A percentile compares a stretch with the other conserved stretches of the same genome.
These are phyloP conservation scores for Thermochaetoides dissita DNA, from an alignment of 2,329 filamentous ascomycete species.

Conservation along the genomic window DNA sequence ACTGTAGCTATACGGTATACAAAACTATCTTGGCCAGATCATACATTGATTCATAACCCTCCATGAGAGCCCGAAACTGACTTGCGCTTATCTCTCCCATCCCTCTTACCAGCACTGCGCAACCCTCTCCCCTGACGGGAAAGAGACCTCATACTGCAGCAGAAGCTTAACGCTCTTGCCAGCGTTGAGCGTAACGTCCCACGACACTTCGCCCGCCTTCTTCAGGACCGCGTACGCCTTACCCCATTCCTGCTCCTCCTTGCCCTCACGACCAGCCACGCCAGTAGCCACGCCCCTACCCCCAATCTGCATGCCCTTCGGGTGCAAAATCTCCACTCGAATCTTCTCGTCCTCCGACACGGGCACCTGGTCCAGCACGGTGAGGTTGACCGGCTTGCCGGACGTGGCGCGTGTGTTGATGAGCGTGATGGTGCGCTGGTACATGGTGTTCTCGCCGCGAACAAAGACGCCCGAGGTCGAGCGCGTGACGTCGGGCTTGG, in stretches of 20 bases:
- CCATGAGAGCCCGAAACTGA: too few species aligned
- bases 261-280: conserved; percentile 13
- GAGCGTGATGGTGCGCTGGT: conserved; percentile 33
- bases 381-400: conserved; percentile 28
- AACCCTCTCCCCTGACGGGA: conserved; percentile 35
- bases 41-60: too few species aligned
- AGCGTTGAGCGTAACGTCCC: conserved; percentile 44
- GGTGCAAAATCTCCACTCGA: conserved; percentile 34
- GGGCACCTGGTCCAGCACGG: conserved; percentile 47
- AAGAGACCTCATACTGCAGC: conserved; percentile 47
- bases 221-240: conserved; percentile 37
- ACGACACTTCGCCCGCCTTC: conserved; percentile 43
- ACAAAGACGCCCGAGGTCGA: conserved; percentile 37
- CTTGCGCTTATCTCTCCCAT: not conserved
- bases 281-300: conserved; percentile 17
- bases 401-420: conserved; percentile 32
- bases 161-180: conserved; percentile 42
- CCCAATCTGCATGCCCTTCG: conserved; percentile 30
- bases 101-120: conserved; percentile 12
- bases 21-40: too few species aligned
- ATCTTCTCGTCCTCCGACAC: conserved; percentile 47
- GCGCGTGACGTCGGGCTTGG: conserved; percentile 39
- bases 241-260: conserved; percentile 34
- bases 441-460: conserved; percentile 38
- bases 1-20: too few species aligned